Evolutionary conservation across 768 basidiomycete species (phyloP).

Genomic region (Pisolithus orientalis): DNA sequence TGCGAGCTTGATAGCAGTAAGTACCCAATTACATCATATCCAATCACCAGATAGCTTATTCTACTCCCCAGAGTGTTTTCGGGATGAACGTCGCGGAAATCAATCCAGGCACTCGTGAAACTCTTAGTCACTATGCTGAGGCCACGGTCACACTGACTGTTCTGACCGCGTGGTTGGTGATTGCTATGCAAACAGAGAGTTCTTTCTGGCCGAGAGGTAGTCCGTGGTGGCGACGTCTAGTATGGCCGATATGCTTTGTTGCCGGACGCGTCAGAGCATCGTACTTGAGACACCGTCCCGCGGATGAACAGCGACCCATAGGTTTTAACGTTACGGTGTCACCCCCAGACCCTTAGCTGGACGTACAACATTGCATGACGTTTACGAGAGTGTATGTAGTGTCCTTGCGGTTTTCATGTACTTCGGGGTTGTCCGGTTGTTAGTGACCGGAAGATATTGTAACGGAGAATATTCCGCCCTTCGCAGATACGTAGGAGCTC

Average conservation of each 20-base stretch:
- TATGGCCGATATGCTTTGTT: conserved; percentile 15
- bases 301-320: not conserved
- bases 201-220: conserved; percentile 11
- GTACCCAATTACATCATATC: not conserved
- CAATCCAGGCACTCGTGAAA: conserved; percentile 17
- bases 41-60: not conserved
- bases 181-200: conserved; percentile 40
- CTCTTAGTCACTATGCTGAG: conserved; percentile 34
- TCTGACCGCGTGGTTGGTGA: conserved; percentile 48
- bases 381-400: not conserved
- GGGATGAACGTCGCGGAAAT: conserved; percentile 29
- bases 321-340: not conserved
- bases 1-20: conserved; percentile 37
- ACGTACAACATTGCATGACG: not conserved
- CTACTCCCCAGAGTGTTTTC: conserved; percentile 23
- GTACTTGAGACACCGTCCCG: not conserved
- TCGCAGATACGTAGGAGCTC: too few species aligned
- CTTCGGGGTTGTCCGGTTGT: not conserved
- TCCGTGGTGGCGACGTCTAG: conserved; percentile 6
- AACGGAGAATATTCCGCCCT: too few species aligned
- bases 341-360: not conserved
- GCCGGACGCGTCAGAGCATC: not conserved
- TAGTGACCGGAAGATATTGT: too few species aligned
- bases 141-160: conserved; percentile 45
- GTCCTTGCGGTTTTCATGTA: not conserved